Percentiles rank a stretch among this genome's conserved stretches.
Conservation (phyloP, 2,329 filamentous ascomycete species). For the Alternaria ventricosa region DNA sequence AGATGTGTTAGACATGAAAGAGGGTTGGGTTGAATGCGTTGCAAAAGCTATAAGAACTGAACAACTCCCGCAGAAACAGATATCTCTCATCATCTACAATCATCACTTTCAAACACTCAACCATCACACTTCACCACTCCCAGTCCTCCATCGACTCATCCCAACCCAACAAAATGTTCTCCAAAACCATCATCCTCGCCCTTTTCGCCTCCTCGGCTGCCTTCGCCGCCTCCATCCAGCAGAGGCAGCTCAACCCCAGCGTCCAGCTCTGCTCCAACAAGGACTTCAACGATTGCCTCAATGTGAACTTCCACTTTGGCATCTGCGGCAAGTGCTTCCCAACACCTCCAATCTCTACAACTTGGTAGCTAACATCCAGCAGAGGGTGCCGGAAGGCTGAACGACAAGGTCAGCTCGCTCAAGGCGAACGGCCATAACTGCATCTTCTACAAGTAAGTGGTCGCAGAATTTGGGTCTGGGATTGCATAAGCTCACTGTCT, state of each 20-base stretch:
- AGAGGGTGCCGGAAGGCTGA: background rate
- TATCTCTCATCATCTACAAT: background rate
- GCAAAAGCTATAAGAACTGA: background rate
- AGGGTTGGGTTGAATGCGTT: accelerated
- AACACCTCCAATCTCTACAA: background rate
- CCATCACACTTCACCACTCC: background rate
- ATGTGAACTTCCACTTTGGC: background rate
- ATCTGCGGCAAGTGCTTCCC: background rate
- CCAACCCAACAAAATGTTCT: background rate
- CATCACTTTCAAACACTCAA: background rate
- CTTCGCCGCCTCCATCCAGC: background rate
- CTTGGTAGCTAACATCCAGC: background rate
- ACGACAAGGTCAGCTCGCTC: background rate
- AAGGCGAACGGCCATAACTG: background rate
- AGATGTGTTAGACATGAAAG: background rate
- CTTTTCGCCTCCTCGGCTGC: background rate
- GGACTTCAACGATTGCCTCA: background rate
- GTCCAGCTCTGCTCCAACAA: background rate
- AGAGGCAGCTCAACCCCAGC: background rate
- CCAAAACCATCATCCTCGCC: background rate
- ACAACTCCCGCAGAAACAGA: background rate
- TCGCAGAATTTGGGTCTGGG: background rate
- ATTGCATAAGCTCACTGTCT: background rate
- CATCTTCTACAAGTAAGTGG: background rate
- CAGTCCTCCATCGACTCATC: background rate